phyloP scores from a whole-genome alignment of 2,329 filamentous ascomycete genomes.

The Alternaria brassicae region DNA sequence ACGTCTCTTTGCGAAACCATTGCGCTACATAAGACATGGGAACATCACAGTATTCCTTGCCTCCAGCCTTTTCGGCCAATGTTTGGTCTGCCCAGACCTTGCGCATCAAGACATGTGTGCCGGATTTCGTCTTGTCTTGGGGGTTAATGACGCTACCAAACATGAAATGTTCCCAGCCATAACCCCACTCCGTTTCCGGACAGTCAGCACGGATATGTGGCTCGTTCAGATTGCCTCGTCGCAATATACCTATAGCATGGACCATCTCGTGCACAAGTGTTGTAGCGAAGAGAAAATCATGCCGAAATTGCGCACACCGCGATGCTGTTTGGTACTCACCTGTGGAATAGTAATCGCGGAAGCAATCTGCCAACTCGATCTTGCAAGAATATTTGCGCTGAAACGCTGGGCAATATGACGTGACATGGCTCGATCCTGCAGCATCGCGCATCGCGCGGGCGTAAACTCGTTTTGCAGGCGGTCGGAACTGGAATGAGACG shows the following conservation, averaged over 20 bases:
- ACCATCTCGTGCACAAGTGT: constrained; percentile 45
- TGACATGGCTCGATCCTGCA: constrained; percentile 10
- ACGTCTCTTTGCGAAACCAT: constrained; percentile 48
- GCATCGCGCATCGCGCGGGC: constrained; percentile 27
- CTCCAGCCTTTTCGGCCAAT: constrained; percentile 21
- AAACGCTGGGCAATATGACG: constrained; percentile 23
- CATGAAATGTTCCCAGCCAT: constrained; percentile 49
- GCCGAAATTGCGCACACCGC: constrained; percentile 40
- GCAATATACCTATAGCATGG: constrained; percentile 46
- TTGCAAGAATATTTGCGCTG: constrained; percentile 16
- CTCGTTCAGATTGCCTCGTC: constrained; percentile 37
- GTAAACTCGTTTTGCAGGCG: constrained; percentile 25
- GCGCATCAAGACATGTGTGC: constrained; percentile 36
- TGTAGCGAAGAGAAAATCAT: constrained; percentile 44
- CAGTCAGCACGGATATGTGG: constrained; percentile 34
- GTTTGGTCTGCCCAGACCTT: constrained; percentile 37
- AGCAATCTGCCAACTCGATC: constrained; percentile 35
- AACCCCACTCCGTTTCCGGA: constrained; percentile 43
- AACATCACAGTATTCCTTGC: constrained; percentile 42
- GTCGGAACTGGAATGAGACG: constrained; percentile 29
- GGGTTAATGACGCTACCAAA: constrained; percentile 46
- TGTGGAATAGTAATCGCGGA: constrained; percentile 26
- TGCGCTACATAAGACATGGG: constrained; percentile 45
- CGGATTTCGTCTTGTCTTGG: constrained; percentile 24
- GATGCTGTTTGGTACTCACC: constrained; percentile 32